These are phyloP conservation scores for Acer negundo DNA, from an alignment of 345 rosid genomes.

Conservation along the genomic window DNA sequence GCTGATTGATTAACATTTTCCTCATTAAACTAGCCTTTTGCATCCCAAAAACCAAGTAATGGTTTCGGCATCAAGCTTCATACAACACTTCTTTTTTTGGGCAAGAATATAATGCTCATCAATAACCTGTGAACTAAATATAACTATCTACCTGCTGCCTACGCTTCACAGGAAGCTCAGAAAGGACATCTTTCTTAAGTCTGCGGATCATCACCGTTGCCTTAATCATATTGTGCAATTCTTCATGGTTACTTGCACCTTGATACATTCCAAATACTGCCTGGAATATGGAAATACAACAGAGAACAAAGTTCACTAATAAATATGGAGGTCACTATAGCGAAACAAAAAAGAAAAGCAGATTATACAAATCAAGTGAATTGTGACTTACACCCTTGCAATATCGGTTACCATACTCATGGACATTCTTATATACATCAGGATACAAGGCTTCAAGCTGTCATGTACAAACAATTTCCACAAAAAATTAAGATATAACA, in stretches of 20 bases:
- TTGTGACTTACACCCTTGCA: conserved; percentile 78
- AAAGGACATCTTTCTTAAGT: conserved; percentile 88
- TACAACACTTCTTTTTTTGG: background rate
- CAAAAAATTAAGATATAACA: conserved; percentile 14
- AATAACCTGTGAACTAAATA: conserved; percentile 5
- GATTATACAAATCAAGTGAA: background rate
- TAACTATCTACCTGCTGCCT: conserved; percentile 74
- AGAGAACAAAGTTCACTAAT: conserved; percentile 1
- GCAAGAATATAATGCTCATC: conserved; percentile 8
- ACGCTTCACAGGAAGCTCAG: conserved; percentile 84
- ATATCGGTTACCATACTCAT: conserved; percentile 86
- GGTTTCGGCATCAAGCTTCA: conserved; percentile 4
- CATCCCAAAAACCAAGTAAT: background rate
- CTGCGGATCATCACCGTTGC: conserved; percentile 97
- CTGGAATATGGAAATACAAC: conserved; percentile 39
- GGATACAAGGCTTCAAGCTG: conserved; percentile 97
- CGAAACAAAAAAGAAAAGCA: background rate
- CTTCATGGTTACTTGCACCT: conserved; percentile 97
- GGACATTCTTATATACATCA: conserved; percentile 74
- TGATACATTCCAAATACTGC: conserved; percentile 84
- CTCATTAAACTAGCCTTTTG: background rate
- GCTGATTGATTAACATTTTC: background rate
- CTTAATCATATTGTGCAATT: conserved; percentile 94
- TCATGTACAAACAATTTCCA: conserved; percentile 25
- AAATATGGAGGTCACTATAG: background rate